Base-by-base conservation (phyloP, 768 basidiomycete species). In the Leccinum pellstonianum region DNA sequence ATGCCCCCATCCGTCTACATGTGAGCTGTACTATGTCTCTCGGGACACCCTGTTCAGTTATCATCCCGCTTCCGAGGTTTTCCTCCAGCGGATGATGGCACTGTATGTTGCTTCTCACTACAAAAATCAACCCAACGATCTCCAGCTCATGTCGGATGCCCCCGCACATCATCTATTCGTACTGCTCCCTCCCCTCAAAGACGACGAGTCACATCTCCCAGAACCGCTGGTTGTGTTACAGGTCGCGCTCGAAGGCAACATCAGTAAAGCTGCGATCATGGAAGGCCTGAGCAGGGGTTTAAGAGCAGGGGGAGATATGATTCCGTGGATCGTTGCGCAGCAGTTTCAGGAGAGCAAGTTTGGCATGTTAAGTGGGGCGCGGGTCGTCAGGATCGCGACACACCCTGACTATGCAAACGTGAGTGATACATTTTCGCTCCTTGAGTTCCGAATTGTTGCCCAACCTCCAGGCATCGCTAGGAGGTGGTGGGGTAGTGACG, bases 101-200 rank as follows among this genome's bases (percentile, higher is more conserved):
- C 81, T 98, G 2, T 99, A 98, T 74, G 96, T 98, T 54, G 93
- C 97, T 1, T 91, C 90, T 54, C 97, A 99, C 72, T 99, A 99
- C 80, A 99, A 99, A 76, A 99, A 98, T 74, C 93, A 95, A 69
- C 97, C 97, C 19, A 98, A 99, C 71, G 97, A 99, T 72, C 81
- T 99, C n/a, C 96, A 98, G 73, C 83, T 99, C 54, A 85, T 98
- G 73, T 92, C 90, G 11, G 97, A 99, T 67, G 97, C 97, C 1
- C 97, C 97, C 0, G 95, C 94, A 1, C 96, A 98, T 70, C 93
- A 95, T 67, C 82, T 99, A 14, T 99, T 98, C 64, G 97, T 99
- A 1, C 83, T 99, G 0, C 80, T 98, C 2, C 95, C 95, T 0
- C 97, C 97, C 0, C 81, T 98, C 52, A 87, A 90, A 68, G 91